Conservation (phyloP, 768 basidiomycete species). For the Macrolepiota fuliginosa region DNA sequence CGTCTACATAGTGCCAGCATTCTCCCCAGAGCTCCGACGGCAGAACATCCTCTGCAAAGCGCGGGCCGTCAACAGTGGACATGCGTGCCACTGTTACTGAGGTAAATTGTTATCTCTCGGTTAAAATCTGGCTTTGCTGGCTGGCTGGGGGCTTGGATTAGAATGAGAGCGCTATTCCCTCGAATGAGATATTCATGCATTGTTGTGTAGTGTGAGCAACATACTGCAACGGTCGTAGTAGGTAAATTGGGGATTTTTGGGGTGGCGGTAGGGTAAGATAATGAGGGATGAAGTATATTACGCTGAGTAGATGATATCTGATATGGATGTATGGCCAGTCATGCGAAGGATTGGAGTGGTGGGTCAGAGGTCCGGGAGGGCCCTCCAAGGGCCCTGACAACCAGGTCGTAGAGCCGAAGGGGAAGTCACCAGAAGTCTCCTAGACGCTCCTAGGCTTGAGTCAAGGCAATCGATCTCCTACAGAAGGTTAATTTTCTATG, state of each 20-base stretch:
- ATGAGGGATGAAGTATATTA: background rate
- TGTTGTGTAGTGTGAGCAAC: background rate
- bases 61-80: background rate
- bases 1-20: slow-evolving; percentile 9
- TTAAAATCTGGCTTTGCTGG: background rate
- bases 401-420: no score
- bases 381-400: no score
- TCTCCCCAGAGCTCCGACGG: slow-evolving; percentile 11
- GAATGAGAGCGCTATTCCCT: background rate
- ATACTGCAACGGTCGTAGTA: background rate
- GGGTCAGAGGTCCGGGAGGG: no score
- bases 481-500: no score
- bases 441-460: no score
- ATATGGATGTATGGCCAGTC: no score
- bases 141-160: background rate
- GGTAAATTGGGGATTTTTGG: background rate
- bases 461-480: no score
- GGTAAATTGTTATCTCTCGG: background rate
- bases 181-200: background rate
- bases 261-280: background rate
- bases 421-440: no score
- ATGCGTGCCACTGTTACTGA: background rate
- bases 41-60: slow-evolving; percentile 4
- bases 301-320: background rate
- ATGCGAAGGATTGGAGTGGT: no score